A percentile compares a stretch with the other conserved stretches of the same genome.
These are phyloP conservation scores for Cryphonectria parasitica DNA, from an alignment of 2,329 filamentous ascomycete genomes.

Conservation along the genomic window DNA sequence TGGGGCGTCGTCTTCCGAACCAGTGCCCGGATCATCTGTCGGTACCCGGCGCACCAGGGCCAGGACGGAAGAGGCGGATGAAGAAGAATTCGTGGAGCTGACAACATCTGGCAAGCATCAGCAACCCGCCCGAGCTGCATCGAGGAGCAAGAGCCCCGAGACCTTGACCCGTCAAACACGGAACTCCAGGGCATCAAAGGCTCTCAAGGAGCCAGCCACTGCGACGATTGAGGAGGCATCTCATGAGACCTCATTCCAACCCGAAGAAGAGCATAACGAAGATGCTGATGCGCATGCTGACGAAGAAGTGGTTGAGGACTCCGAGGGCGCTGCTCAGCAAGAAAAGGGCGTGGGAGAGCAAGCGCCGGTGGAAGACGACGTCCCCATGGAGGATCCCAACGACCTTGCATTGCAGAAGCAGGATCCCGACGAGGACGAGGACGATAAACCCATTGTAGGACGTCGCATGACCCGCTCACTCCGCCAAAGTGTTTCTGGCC, in stretches of 20 bases:
- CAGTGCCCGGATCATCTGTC: conserved; percentile 16
- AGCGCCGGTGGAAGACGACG: conserved; percentile 19
- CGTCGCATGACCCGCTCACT: conserved; percentile 27
- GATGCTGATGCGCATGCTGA: conserved; percentile 37
- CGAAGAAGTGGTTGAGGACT: conserved; percentile 32
- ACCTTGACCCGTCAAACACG: conserved; percentile 46
- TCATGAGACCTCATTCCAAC: conserved; percentile 50
- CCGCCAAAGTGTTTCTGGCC: conserved; percentile 34
- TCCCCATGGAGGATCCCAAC: conserved; percentile 36
- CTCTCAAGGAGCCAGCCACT: conserved; percentile 51
- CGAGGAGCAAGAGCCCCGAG: conserved; percentile 62
- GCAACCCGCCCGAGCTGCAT: conserved; percentile 51
- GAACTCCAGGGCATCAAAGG: conserved; percentile 55
- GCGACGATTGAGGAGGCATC: conserved; percentile 56
- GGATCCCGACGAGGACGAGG: conserved; percentile 38
- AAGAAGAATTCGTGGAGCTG: conserved; percentile 59
- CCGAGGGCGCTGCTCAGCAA: conserved; percentile 27
- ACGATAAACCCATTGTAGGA: conserved; percentile 33
- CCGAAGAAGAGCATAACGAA: conserved; percentile 34
- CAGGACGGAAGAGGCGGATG: conserved; percentile 58
- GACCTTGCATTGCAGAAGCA: conserved; percentile 40
- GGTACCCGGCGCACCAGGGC: conserved; percentile 56
- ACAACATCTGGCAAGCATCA: conserved; percentile 65
- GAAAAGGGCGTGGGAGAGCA: conserved; percentile 33
- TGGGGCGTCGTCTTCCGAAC: conserved; percentile 23